Percentiles rank a stretch among this genome's conserved stretches.
Evolutionary conservation across 208 protist species (phyloP).

Genomic region (Herpetomonas samuelpessoai): DNA sequence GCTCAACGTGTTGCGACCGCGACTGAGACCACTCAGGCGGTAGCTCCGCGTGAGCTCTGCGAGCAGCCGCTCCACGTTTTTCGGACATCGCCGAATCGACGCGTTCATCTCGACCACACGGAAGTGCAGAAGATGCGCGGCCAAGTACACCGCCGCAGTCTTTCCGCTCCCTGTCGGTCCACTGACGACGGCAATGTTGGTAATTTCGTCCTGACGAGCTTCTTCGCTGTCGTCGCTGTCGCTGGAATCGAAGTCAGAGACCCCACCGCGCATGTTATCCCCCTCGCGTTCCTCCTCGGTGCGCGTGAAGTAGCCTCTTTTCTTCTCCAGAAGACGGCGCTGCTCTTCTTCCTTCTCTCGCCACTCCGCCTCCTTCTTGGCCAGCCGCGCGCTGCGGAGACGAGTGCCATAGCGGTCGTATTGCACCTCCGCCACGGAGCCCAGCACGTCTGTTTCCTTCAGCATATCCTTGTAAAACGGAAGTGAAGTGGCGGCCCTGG

Average conservation of each 20-base stretch:
- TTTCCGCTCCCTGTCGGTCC: constrained; percentile 73
- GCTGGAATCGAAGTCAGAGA: constrained; percentile 11
- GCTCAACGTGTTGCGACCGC: constrained; percentile 29
- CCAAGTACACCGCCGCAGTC: constrained; percentile 78
- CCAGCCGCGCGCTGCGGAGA: constrained; percentile 71
- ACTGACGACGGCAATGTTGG: constrained; percentile 76
- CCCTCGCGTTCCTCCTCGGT: constrained; percentile 9
- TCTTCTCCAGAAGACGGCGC: constrained; percentile 32
- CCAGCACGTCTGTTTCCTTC: constrained; percentile 29
- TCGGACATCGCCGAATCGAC: constrained; percentile 57
- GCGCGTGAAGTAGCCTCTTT: constrained; percentile 69
- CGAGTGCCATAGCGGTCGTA: constrained; percentile 71
- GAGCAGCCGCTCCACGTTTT: constrained; percentile 70
- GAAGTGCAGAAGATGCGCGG: constrained; percentile 63
- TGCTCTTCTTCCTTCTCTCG: constrained; percentile 28
- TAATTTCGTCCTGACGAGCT: constrained; percentile 48
- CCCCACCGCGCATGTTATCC: constrained; percentile 3
- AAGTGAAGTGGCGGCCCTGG: constrained; percentile 3
- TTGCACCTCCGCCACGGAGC: constrained; percentile 31
- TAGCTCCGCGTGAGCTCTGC: constrained; percentile 78
- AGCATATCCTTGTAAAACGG: constrained; percentile 48
- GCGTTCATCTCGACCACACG: constrained; percentile 87
- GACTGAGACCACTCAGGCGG: constrained; percentile 38
- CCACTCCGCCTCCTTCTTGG: constrained; percentile 50
- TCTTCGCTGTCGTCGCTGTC: constrained; percentile 13